Conservation (phyloP, 768 basidiomycete species). For the Trametes cingulata region DNA sequence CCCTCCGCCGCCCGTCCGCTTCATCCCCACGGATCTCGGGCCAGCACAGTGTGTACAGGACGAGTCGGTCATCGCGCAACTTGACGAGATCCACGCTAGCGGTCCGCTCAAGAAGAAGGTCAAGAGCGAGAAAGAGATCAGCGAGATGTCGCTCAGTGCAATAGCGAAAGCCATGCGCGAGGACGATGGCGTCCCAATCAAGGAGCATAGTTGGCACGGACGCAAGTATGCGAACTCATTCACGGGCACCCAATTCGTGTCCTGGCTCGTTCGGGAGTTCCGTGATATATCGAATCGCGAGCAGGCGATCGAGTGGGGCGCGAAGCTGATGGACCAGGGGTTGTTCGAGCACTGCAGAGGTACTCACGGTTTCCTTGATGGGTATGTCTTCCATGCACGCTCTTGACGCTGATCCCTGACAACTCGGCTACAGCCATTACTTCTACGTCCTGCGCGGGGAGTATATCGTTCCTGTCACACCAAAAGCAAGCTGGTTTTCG, state of each 20-base stretch:
- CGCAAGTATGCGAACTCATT: constrained; percentile 78
- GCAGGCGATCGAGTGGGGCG: constrained; percentile 79
- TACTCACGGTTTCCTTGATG: constrained; percentile 83
- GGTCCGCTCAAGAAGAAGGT: constrained; percentile 79
- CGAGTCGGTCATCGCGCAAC: constrained; percentile 71
- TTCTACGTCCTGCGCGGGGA: constrained; percentile 84
- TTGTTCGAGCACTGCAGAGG: constrained; percentile 83
- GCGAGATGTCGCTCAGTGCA: constrained; percentile 57
- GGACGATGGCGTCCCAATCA: constrained; percentile 81
- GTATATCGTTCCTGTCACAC: constrained; percentile 68
- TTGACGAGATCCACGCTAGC: constrained; percentile 76
- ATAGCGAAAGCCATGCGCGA: constrained; percentile 87
- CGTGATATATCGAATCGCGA: constrained; percentile 82
- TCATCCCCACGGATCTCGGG: constrained; percentile 83
- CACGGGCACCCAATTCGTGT: constrained; percentile 85
- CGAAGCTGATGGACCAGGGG: constrained; percentile 74
- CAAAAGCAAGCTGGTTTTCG: constrained; percentile 69
- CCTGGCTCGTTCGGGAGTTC: constrained; percentile 92
- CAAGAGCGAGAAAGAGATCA: constrained; percentile 74
- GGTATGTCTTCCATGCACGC: constrained; percentile 46
- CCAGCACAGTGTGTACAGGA: constrained; percentile 82
- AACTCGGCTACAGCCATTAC: constrained; percentile 64
- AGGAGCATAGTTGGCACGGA: constrained; percentile 82
- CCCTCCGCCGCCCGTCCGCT: constrained; percentile 56
- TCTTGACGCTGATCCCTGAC: background rate